These are phyloP conservation scores for Amylocystis lapponica DNA, from an alignment of 768 basidiomycete species.

Conservation along the genomic window DNA sequence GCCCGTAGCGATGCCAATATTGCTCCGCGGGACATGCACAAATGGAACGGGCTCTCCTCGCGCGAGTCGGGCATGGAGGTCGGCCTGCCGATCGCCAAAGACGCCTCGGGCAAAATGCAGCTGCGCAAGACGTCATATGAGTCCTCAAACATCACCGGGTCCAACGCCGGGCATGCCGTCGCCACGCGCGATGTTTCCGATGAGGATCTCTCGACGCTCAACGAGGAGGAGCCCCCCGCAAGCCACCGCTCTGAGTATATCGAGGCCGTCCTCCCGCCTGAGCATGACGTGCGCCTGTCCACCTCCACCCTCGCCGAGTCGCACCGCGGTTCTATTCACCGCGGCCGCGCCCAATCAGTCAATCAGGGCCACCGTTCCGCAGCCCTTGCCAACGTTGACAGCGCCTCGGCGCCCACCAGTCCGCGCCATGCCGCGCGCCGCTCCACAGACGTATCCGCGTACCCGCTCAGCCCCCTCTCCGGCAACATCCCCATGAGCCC, in stretches of 20 bases:
- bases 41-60: conserved; percentile 17
- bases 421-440: neutral
- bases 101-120: neutral
- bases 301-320: neutral
- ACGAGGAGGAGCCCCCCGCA: conserved; percentile 3
- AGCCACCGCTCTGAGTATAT: conserved; percentile 6
- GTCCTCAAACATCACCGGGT: conserved; percentile 5
- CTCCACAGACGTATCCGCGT: neutral
- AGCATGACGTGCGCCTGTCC: conserved; percentile 3
- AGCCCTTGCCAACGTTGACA: conserved; percentile 12
- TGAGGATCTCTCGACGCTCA: conserved; percentile 8
- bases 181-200: conserved; percentile 1
- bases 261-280: conserved; percentile 10
- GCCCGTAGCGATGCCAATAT: conserved; percentile 4
- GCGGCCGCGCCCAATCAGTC: conserved; percentile 5
- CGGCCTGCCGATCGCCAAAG: conserved; percentile 3
- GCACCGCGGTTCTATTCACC: conserved; percentile 1
- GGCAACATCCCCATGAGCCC: neutral
- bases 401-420: neutral
- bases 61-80: conserved; percentile 14
- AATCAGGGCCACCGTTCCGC: conserved; percentile 9
- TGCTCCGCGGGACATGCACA: conserved; percentile 2
- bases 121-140: conserved; percentile 6
- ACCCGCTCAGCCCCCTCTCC: neutral
- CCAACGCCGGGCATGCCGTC: neutral